Base-by-base conservation (phyloP, 164 flowering plant species). In the Stephania japonica region DNA sequence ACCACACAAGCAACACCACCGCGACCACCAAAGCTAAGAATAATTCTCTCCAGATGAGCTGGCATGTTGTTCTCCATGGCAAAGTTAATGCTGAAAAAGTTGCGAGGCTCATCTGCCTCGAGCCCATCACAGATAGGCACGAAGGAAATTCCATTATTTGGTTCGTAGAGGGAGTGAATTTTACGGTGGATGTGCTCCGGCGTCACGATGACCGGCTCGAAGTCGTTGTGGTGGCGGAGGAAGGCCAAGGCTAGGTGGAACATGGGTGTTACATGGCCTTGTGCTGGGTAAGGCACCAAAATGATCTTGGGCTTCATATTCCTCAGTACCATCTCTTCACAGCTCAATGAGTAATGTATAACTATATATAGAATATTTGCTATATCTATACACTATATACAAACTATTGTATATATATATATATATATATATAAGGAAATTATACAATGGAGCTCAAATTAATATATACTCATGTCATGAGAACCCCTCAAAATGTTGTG, bases 191-290 rank as follows among this genome's bases (percentile, higher is more conserved):
- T 83, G 83, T 82, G 85, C 0, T 82, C 85, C 0, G 98, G 91
- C 25, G 73, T 72, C 71, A 91, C 69, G 7, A 93, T 47, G 16
- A 89, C 67, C 0, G 92, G 84, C 1, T 74, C 73, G 72, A 87
- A 84, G 8, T 18, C 80, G 79, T 11, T 26, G 26, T 72, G 53
- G 53, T 1, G 53, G 53, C 1, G 53, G 53, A 47, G 73, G 23
- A 93, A 71, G 49, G 79, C 76, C 0, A 79, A 49, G 9, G 87
- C 94, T 11, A 93, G 79, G 26, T 88, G 83, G 1, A 87, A 78
- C 89, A 93, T 90, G 72, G 98, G 98, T 18, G 92, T 90, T 13
- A 93, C 93, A 78, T 93, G 98, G 2, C 98, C 97, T 50, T 87
- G 97, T 24, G 97, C 94, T 42, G 98, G 97, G 70, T 89, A 93